Conservation (phyloP, 441 rosid species). For the Erodium texanum region DNA sequence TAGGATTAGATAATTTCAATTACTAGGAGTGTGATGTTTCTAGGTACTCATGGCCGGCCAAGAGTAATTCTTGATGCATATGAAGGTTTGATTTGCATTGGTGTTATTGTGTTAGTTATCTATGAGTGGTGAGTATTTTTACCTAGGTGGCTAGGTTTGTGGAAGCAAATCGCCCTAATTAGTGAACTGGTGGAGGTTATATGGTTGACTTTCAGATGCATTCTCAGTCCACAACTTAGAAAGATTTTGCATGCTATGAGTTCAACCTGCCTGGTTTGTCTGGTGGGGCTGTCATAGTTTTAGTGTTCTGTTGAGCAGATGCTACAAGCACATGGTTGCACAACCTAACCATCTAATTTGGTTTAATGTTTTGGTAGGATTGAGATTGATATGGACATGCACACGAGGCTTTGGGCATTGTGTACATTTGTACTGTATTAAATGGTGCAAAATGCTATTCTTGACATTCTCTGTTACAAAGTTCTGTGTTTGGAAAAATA, state of each 20-base stretch:
- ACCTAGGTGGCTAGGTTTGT: background rate
- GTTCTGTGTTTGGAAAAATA: background rate
- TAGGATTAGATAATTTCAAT: background rate
- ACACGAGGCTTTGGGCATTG: background rate
- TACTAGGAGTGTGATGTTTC: conserved; percentile 1
- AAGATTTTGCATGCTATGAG: background rate
- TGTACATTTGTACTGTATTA: background rate
- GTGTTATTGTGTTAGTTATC: background rate
- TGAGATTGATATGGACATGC: background rate
- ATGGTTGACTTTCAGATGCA: background rate
- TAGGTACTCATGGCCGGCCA: background rate
- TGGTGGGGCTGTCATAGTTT: background rate
- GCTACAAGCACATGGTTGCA: background rate
- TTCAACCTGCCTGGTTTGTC: background rate
- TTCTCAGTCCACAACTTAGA: background rate
- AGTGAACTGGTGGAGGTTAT: background rate
- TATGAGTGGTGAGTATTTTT: background rate
- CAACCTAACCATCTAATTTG: background rate
- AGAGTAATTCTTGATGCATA: background rate
- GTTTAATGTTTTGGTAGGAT: background rate
- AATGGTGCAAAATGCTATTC: background rate
- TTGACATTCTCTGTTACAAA: background rate
- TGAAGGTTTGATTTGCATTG: background rate
- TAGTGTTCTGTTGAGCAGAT: background rate
- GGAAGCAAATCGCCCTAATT: background rate